Evolutionary conservation across 148 eudicot genomes (phyloP), one percentile per base, ranked within the genome.

Genomic region (Arctostaphylos glauca): DNA sequence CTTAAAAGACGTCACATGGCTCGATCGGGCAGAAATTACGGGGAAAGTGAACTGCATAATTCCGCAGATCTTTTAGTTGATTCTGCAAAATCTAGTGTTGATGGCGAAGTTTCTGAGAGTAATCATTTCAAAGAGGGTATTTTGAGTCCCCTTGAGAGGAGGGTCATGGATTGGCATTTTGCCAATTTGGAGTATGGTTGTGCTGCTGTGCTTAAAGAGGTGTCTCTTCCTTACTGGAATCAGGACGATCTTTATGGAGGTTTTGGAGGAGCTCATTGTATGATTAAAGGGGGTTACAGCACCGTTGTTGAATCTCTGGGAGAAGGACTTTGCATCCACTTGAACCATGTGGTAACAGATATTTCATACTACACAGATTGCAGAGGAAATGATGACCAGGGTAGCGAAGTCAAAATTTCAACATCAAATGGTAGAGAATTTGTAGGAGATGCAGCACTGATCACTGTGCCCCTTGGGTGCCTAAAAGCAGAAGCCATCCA

Each of bases 121-220:
- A 80, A 73, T 43, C 84, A 49, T 81, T 79, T 81, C n/a, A 86
- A 84, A 49, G 84, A 78, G 58, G 93, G 87, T 84, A 81, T 86
- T 79, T 89, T 97, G 90, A 93, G 88, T 86, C 97, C 95, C 86
- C 92, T 93, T 71, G 99, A 97, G 89, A 94, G 99, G 92, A 91
- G 99, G 85, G 94, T 97, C 76, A 94, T 97, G 96, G 94, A 97
- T 89, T 97, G 99, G 99, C 99, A 97, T 94, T 93, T 92, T 86
- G 99, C 99, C 43, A 89, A 97, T 81, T 89, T 97, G 87, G 99
- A 97, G 88, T 97, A 97, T 85, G 99, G 99, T 67, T 97, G 99
- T 91, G 99, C 99, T 67, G 94, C 99, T 74, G 81, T 88, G 89
- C 94, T 97, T 38, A 86, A 92, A 83, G 93, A 97, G 72, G 99